Evolutionary conservation across 73 alveolate species (phyloP).

Genomic region (Paramecium octaurelia): DNA sequence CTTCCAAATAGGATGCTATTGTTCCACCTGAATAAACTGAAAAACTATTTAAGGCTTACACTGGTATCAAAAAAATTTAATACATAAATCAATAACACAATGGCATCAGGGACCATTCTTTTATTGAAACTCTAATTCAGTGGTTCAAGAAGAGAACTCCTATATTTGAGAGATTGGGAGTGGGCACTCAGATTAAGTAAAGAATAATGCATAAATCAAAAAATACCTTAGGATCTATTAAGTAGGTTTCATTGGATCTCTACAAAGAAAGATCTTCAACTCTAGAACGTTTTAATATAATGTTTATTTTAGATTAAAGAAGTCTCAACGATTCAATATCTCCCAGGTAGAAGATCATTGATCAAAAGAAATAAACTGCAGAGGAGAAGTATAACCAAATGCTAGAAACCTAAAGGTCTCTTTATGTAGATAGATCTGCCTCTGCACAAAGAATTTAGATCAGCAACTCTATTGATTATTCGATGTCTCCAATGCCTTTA

Average conservation of each 20-base stretch:
- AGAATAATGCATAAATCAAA: background rate
- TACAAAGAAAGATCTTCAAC: background rate
- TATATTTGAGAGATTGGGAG: background rate
- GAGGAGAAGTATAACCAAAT: background rate
- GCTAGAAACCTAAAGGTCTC: background rate
- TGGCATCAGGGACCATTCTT: background rate
- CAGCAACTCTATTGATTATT: background rate
- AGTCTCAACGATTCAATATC: background rate
- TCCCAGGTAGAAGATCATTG: background rate
- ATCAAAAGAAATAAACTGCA: background rate
- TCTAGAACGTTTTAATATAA: background rate
- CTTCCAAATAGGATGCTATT: background rate
- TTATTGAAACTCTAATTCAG: background rate
- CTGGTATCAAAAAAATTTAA: background rate
- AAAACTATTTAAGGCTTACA: background rate
- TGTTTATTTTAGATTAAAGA: background rate
- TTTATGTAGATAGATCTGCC: background rate
- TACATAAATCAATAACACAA: background rate
- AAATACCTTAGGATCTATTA: background rate
- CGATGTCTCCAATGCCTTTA: background rate
- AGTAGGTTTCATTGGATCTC: background rate
- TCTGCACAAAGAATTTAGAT: background rate
- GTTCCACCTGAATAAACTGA: conserved; percentile 16
- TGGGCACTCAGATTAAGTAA: background rate
- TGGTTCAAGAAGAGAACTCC: conserved; percentile 13